These are phyloP conservation scores for Phascolomyces articulosus DNA, from an alignment of 371 early-diverging fungal species.

Conservation along the genomic window DNA sequence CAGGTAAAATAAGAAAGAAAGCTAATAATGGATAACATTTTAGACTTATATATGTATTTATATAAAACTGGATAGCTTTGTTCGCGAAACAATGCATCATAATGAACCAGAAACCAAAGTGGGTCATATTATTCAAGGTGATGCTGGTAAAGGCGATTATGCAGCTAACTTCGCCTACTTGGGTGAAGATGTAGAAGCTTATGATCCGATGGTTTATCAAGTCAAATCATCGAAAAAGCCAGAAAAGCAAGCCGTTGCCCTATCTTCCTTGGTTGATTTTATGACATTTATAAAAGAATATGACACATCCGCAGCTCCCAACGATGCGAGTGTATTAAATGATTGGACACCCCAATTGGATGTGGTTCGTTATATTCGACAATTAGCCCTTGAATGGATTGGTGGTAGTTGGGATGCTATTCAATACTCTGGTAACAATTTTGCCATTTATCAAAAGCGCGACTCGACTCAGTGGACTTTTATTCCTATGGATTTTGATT, in stretches of 20 bases:
- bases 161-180: conserved; percentile 35
- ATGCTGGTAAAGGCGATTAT: conserved; percentile 31
- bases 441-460: conserved; percentile 23
- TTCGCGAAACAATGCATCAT: conserved; percentile 39
- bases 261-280: conserved; percentile 33
- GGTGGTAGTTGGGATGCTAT: conserved; percentile 37
- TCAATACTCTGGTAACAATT: conserved; percentile 36
- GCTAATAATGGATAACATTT: no score
- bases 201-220: conserved; percentile 28
- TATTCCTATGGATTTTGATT: conserved; percentile 53
- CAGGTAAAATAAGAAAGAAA: conserved; percentile 12
- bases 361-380: conserved; percentile 31
- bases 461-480: conserved; percentile 15
- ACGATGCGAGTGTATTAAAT: neutral
- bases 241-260: conserved; percentile 19
- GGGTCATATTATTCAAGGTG: conserved; percentile 40
- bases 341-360: conserved; percentile 22
- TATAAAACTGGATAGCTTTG: conserved; percentile 16
- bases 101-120: conserved; percentile 17
- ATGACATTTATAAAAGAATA: conserved; percentile 28
- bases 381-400: conserved; percentile 47
- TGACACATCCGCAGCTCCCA: conserved; percentile 8
- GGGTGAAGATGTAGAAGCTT: conserved; percentile 25
- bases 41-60: no score
- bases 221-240: conserved; percentile 16